phyloP scores from a whole-genome alignment of 257 asterid genomes.

The Apocynum venetum region DNA sequence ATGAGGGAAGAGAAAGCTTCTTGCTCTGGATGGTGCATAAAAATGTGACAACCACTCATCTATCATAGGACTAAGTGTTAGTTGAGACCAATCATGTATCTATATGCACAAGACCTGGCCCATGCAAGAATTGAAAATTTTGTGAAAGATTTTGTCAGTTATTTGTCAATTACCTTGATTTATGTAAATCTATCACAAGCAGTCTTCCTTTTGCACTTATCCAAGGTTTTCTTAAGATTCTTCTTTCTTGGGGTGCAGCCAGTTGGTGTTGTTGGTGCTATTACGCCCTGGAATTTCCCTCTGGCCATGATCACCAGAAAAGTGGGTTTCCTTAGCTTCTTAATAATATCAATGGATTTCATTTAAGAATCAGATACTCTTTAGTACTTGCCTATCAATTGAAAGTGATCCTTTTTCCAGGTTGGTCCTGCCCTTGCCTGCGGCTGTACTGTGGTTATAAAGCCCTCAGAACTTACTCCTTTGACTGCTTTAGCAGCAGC shows the following conservation, averaged over 20 bases:
- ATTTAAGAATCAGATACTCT: not conserved
- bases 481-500: slow-evolving; percentile 98
- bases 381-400: not conserved
- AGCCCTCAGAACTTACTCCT: slow-evolving; percentile 94
- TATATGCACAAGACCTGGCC: not conserved
- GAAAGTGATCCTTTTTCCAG: slow-evolving; percentile 35
- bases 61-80: not conserved
- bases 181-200: not conserved
- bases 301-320: slow-evolving; percentile 98
- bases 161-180: not conserved
- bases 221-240: slow-evolving; percentile 2
- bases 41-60: not conserved
- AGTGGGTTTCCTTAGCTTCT: slow-evolving; percentile 34
- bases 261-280: slow-evolving; percentile 94
- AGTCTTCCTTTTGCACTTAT: not conserved
- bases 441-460: slow-evolving; percentile 92
- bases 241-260: slow-evolving; percentile 58
- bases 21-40: not conserved
- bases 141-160: not conserved
- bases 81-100: not conserved
- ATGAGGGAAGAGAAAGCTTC: not conserved
- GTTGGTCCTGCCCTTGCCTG: slow-evolving; percentile 98
- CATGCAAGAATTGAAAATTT: not conserved
- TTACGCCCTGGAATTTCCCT: slow-evolving; percentile 98
- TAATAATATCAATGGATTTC: not conserved